Conservation (phyloP, 768 basidiomycete species). For the Suillus lakei region DNA sequence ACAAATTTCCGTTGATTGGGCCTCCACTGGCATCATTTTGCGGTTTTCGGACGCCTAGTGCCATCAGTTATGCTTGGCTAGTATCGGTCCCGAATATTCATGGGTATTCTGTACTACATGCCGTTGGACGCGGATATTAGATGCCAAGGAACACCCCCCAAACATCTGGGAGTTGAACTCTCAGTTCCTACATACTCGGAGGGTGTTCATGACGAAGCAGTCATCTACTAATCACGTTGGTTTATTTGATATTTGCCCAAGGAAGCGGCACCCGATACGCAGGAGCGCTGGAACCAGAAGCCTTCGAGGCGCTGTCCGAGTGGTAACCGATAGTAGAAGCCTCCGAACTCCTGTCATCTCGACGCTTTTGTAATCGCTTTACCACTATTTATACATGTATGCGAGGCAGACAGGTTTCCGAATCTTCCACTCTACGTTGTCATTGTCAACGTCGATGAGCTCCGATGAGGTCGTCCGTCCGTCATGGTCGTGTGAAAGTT, state of each 20-base stretch:
- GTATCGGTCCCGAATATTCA: background rate
- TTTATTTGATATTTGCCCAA: background rate
- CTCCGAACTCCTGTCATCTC: background rate
- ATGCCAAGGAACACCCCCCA: background rate
- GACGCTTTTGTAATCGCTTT: background rate
- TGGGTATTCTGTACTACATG: background rate
- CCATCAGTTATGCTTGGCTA: background rate
- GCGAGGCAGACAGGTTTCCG: background rate
- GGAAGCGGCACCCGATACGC: background rate
- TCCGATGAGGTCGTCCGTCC: background rate
- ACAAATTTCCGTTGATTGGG: background rate
- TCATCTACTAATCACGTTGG: background rate
- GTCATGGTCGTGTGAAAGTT: background rate
- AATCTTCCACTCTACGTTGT: background rate
- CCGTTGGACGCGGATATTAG: background rate
- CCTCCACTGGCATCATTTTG: background rate
- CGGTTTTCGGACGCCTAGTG: background rate
- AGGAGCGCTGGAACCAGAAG: background rate
- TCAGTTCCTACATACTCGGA: too few species aligned
- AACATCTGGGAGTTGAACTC: too few species aligned
- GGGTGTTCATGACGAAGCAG: background rate
- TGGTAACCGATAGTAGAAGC: background rate
- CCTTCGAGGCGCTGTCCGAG: background rate
- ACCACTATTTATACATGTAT: background rate
- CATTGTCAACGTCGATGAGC: background rate